These are phyloP conservation scores for Ogataea wickerhamii DNA, from an alignment of 805 yeast species.

Conservation along the genomic window DNA sequence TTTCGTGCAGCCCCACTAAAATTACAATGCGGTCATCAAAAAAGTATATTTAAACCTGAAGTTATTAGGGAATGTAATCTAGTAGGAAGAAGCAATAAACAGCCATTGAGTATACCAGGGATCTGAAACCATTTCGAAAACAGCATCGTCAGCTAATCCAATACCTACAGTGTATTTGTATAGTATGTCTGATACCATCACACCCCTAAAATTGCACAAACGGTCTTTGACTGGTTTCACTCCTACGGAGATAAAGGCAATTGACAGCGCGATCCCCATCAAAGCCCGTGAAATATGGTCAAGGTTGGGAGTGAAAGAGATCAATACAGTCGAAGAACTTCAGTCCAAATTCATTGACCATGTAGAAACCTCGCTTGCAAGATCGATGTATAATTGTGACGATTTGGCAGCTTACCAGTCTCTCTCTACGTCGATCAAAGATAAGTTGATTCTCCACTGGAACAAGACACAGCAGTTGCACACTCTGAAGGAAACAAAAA, in stretches of 20 bases:
- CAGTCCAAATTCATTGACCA: constrained; percentile 71
- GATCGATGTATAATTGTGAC: constrained; percentile 90
- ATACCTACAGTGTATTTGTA: no score
- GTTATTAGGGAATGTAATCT: background rate
- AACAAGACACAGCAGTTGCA: constrained; percentile 89
- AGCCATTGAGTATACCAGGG: no score
- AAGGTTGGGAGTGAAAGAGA: constrained; percentile 56
- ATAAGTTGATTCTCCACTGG: constrained; percentile 81
- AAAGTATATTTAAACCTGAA: background rate
- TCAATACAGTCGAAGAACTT: constrained; percentile 51
- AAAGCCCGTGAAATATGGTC: constrained; percentile 77
- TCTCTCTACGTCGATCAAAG: constrained; percentile 73
- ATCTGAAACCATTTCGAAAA: no score
- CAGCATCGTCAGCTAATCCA: no score
- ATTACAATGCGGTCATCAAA: background rate
- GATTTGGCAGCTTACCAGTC: constrained; percentile 91
- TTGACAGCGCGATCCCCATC: constrained; percentile 78
- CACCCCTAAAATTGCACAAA: constrained; percentile 37
- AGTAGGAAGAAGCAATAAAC: background rate
- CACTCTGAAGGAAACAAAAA: constrained; percentile 76
- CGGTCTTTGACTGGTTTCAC: constrained; percentile 88
- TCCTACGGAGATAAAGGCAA: constrained; percentile 80
- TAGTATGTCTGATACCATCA: background rate
- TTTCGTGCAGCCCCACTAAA: background rate
- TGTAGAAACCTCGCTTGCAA: constrained; percentile 88